Base-by-base conservation (phyloP, 2,329 filamentous ascomycete genomes). In the Neophaeococcomyces aloes region DNA sequence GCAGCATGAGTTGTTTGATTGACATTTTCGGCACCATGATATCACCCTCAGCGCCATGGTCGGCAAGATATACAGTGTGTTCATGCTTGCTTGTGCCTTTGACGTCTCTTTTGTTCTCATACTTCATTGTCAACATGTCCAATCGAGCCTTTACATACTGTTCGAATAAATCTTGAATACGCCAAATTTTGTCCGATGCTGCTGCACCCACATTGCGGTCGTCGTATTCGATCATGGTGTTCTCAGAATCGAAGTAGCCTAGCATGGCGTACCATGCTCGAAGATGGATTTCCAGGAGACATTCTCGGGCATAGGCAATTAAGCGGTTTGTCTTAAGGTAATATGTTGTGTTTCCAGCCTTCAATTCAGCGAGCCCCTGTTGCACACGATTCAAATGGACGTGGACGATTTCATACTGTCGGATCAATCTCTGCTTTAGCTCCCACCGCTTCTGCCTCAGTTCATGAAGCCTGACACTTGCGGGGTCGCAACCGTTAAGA, bases 161-260 rank as follows among this genome's bases (percentile, higher is more conserved):
- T 15, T 42, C 39, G 30, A 42, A 42, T 8, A 42, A 18, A 27
- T 42, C 11, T 27, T 42, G 39, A 13, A 42, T 42, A 7, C 39
- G 39, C 27, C 13, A 18, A 8, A 42, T 19, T 19, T 19, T 42
- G 30, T 42, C 39, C 8, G 23, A 29, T 10, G 39, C 39, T 2
- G 39, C 30, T 10, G 15, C 14, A 25, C 39, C 39, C 11, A 42
- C 39, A 19, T 42, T 42, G n/a, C 39, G 39, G 29, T 42, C 39
- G n/a, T 42, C 39, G 21, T 42, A 29, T 18, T 42, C 39, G 21
- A 42, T 42, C 39, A 42, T 42, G 17, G 39, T 42, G 19, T 42
- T 42, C 17, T 42, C 39, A 11, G 39, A 30, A 21, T 42, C 39
- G 29, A 42, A 42, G 39, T 42, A 42, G 10, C 39, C 39, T 21